Conservation (phyloP, 1,284 basidiomycete species). For the Cutaneotrichosporon daszewskae region DNA sequence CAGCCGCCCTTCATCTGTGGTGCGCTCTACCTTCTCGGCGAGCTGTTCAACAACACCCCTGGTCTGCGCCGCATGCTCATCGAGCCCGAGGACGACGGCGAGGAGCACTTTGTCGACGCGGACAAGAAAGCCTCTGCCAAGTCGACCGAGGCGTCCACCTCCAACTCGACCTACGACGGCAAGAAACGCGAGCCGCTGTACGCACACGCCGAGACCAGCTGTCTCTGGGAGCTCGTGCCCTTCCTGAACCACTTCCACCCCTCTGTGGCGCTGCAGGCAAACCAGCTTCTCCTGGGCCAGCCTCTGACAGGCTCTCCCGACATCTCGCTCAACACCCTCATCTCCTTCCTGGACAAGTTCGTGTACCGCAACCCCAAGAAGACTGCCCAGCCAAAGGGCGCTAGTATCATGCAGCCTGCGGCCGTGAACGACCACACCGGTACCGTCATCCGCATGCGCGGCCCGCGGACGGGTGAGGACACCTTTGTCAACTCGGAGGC, state of each 20-base stretch:
- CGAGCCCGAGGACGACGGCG: conserved; percentile 49
- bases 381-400: conserved; percentile 60
- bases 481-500: conserved; percentile 54
- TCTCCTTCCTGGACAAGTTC: conserved; percentile 82
- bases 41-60: conserved; percentile 70
- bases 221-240: conserved; percentile 82
- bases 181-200: conserved; percentile 87
- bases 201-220: conserved; percentile 73
- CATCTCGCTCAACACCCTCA: conserved; percentile 84
- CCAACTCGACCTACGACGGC: conserved; percentile 61
- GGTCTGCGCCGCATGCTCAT: conserved; percentile 65
- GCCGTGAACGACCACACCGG: conserved; percentile 60
- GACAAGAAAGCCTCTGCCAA: conserved; percentile 13
- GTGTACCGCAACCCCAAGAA: conserved; percentile 97
- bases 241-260: conserved; percentile 87
- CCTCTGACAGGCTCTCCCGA: conserved; percentile 74
- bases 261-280: conserved; percentile 77
- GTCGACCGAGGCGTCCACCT: conserved; percentile 10
- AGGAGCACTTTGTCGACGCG: conserved; percentile 53
- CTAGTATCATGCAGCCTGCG: conserved; percentile 93
- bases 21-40: conserved; percentile 60
- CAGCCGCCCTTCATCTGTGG: conserved; percentile 88
- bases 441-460: conserved; percentile 63
- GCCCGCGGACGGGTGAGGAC: conserved; percentile 51
- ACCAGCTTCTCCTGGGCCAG: conserved; percentile 65